Conservation (phyloP, 495 filamentous ascomycete species). For the Penicillium riverlandense region DNA sequence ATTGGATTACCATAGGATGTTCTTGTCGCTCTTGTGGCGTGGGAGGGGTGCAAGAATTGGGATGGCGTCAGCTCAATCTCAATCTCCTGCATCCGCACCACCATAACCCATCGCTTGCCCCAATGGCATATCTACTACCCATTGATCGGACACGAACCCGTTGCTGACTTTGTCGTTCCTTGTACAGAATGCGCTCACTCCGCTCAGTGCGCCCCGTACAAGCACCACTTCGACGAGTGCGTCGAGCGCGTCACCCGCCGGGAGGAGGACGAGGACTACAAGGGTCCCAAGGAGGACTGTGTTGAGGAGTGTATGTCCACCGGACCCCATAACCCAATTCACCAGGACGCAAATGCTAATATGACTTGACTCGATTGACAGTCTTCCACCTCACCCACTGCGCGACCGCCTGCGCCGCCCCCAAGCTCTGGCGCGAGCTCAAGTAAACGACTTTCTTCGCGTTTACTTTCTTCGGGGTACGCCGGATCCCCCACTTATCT, state of each 20-base stretch:
- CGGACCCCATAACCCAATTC: background rate
- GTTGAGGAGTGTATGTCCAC: constrained; percentile 91
- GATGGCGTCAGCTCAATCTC: background rate
- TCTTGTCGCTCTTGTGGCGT: background rate
- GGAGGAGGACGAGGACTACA: constrained; percentile 55
- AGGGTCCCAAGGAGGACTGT: constrained; percentile 78
- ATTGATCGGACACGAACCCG: background rate
- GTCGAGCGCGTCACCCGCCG: constrained; percentile 82
- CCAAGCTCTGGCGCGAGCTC: constrained; percentile 85
- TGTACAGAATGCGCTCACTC: constrained; percentile 77
- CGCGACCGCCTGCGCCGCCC: constrained; percentile 82
- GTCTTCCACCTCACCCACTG: constrained; percentile 99
- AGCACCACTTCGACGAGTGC: constrained; percentile 98
- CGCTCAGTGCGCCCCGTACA: constrained; percentile 72
- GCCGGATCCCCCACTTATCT: background rate
- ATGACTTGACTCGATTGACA: constrained; percentile 24
- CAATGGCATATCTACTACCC: constrained; percentile 13
- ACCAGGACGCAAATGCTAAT: constrained; percentile 1
- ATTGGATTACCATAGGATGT: too few relatives aligned
- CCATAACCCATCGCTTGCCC: background rate
- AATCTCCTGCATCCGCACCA: background rate
- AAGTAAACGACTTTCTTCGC: constrained; percentile 55
- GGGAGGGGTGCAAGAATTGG: background rate
- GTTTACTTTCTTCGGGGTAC: constrained; percentile 5
- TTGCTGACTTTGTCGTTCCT: constrained; percentile 5